Percentiles rank a stretch among this genome's conserved stretches.
These are phyloP conservation scores for Grosmannia clavigera DNA, from an alignment of 2,329 filamentous ascomycete species.

Conservation along the genomic window DNA sequence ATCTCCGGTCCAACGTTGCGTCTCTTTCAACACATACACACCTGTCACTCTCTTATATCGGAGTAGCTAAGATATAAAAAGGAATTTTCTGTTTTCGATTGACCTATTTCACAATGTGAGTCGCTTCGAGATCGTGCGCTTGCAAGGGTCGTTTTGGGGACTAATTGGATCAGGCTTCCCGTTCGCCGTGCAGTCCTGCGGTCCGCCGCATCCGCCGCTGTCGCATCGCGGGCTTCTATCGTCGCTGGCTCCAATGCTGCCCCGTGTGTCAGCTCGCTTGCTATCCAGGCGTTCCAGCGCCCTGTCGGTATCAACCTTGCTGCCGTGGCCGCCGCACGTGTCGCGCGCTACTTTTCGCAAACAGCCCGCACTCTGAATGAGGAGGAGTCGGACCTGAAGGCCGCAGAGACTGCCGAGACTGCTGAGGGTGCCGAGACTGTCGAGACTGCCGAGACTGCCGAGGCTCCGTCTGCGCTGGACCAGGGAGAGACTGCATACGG, in stretches of 20 bases:
- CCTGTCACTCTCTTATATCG: background rate
- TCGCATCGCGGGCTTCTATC: slow-evolving; percentile 13
- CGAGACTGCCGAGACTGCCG: background rate
- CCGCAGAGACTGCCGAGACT: background rate
- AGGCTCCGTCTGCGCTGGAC: background rate
- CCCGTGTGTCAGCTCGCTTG: slow-evolving; percentile 13
- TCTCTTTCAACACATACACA: background rate
- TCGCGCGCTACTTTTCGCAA: slow-evolving; percentile 21
- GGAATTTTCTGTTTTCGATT: background rate
- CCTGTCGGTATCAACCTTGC: slow-evolving; percentile 7
- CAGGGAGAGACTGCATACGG: slow-evolving; percentile 13
- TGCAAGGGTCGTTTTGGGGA: background rate
- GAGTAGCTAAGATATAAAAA: no score
- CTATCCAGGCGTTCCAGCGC: slow-evolving; percentile 9
- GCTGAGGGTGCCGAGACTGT: background rate
- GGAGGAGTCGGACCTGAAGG: slow-evolving; percentile 3
- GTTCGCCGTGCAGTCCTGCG: slow-evolving; percentile 21
- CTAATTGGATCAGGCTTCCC: slow-evolving; percentile 17
- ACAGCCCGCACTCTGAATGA: slow-evolving; percentile 12
- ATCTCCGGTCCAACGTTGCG: background rate
- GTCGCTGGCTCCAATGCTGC: background rate
- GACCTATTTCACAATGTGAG: slow-evolving; percentile 1
- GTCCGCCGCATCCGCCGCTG: slow-evolving; percentile 19
- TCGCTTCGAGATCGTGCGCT: background rate
- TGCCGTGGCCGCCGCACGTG: slow-evolving; percentile 5